Evolutionary conservation across 306 rosid genomes (phyloP).

Genomic region (Ammopiptanthus mongolicus): DNA sequence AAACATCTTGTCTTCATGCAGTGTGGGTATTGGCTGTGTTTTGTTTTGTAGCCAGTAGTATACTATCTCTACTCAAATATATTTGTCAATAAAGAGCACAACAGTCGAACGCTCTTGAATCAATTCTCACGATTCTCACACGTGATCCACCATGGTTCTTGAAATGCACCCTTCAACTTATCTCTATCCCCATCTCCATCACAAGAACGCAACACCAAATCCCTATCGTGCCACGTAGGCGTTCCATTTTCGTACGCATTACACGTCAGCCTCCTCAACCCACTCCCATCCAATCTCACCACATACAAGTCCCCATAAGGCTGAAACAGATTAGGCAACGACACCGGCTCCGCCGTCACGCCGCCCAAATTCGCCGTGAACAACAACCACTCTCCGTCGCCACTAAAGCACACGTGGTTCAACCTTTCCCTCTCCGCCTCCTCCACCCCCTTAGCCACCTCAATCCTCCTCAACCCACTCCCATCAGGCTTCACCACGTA

Average conservation of each 20-base stretch:
- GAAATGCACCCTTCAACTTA: constrained; percentile 52
- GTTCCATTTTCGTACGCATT: constrained; percentile 74
- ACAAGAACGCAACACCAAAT: constrained; percentile 14
- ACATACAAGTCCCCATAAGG: constrained; percentile 75
- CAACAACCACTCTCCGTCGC: constrained; percentile 70
- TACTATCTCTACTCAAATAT: too few relatives aligned
- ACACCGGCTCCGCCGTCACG: constrained; percentile 70
- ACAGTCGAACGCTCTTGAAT: background rate
- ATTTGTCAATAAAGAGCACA: too few relatives aligned
- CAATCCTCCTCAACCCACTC: constrained; percentile 51
- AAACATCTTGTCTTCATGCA: too few relatives aligned
- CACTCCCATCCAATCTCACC: constrained; percentile 68
- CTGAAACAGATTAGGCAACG: constrained; percentile 80
- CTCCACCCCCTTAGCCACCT: constrained; percentile 43
- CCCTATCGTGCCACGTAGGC: constrained; percentile 50
- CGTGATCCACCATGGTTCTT: constrained; percentile 71
- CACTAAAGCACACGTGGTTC: constrained; percentile 79
- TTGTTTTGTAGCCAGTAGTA: too few relatives aligned
- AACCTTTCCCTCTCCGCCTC: constrained; percentile 57
- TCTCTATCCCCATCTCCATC: constrained; percentile 31
- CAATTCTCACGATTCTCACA: constrained; percentile 2
- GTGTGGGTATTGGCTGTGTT: too few relatives aligned
- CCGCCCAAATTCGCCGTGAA: constrained; percentile 72
- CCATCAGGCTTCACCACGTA: constrained; percentile 67
- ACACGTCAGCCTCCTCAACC: constrained; percentile 81